Evolutionary conservation across 768 basidiomycete genomes (phyloP), one percentile per base, ranked within the genome.

Genomic region (Guyanaporus albipodus): DNA sequence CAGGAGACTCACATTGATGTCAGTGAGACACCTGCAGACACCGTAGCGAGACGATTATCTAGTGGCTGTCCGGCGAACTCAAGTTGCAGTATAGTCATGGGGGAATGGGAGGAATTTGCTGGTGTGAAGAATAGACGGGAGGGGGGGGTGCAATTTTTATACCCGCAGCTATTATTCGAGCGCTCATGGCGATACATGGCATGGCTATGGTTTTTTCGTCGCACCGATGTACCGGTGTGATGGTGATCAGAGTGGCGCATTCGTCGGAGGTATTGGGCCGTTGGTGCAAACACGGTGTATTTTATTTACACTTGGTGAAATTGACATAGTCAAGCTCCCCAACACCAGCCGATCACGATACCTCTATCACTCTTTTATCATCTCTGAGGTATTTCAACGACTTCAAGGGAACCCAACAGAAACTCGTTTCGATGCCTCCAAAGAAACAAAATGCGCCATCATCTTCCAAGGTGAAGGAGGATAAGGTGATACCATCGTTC

Each of bases 401-500:
- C 1, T 22, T n/a, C 22, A 35, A 24, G 12, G 26, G 32, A 42
- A 19, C 31, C 18, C 4, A 1, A 3, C 10, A 14, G 14, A 18
- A 28, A 39, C 21, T 38, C 34, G 22, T 38, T 37, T 44, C 18
- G 44, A 91, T 91, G 89, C 83, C 89, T 29, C 89, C 88, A n/a
- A 90, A 90, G 73, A 82, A 84, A 67, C 79, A 81, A 59, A 76
- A 78, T 47, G 60, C 66, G 17, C 60, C 75, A 24, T 69, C 76
- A 17, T 77, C 78, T 49, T 81, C 82, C 53, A 87, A 87, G 64
- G 77, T 81, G 58, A 85, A 85, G 67, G 86, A 87, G 2, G 87
- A 90, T 74, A 90, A 89, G 82, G 87, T 85, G 58, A 54, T 59
- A 66, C 59, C 28, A 55, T 49, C 40, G 50, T 44, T 52, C 49